Evolutionary conservation across 768 basidiomycete genomes (phyloP), one percentile per base, ranked within the genome.

Genomic region (Psilocybe cyanescens): DNA sequence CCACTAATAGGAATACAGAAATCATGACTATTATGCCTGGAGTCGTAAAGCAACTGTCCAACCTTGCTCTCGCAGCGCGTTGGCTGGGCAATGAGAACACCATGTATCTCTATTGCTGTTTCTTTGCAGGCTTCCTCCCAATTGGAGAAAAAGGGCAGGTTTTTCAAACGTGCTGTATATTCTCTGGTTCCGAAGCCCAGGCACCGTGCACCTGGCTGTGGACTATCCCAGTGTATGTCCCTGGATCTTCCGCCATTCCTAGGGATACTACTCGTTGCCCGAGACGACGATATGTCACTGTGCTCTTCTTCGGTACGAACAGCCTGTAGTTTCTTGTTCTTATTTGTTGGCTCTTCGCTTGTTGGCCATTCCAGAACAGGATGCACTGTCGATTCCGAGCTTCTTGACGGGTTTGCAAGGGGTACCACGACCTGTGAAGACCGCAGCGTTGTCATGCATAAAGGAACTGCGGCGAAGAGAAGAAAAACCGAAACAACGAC

Each of bases 41-140:
- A 28, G 24, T 14, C 24, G 8, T 28, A 14, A 29, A 31, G 11
- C 16, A 41, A 28, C 12, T 50, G n/a, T 61, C 69, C 51, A 39
- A 76, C 77, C 61, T 65, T 65, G 19, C 57, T 70, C 56, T 76
- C 72, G 54, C 76, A 77, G 37, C 59, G 65, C 4, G 68, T 57
- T 6, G 76, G 73, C 12, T 63, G 67, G 12, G 59, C 56, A 54
- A 72, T 55, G 4, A 58, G 39, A 3, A 65, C 63, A 0, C 71
- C 74, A 31, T 70, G 67, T 30, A 78, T 75, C 31, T 59, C 65
- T 44, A 72, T 68, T 11, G 65, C 63, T 16, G 72, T 74, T 16
- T 68, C 63, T 33, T 67, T 62, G 64, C 74, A 76, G 9, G 67
- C 60, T 17, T 60, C 55, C 31, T 50, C 67, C 72, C 72, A 69